Base-by-base conservation (phyloP, 768 basidiomycete species). In the Serpula lacrymans region DNA sequence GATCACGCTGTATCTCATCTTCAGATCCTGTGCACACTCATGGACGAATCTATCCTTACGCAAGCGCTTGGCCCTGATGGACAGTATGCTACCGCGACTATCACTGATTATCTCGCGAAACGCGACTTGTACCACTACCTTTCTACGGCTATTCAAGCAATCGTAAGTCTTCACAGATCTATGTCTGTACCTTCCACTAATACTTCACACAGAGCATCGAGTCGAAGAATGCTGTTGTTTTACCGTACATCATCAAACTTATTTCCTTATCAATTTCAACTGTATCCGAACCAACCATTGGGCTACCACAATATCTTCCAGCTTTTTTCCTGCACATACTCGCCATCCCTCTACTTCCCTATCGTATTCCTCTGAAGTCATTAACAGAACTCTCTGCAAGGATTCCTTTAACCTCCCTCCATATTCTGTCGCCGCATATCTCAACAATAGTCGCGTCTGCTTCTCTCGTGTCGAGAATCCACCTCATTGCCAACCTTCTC, bases 261-360 rank as follows among this genome's bases (percentile, higher is more conserved):
- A n/a, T 49, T 11, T 48, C 46, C 34, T 46, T 62, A 18, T 57
- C 60, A 1, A 40, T 62, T 18, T 26, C 25, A 6, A 43, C 39
- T 21, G 6, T 33, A 6, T 33, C 31, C 31, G 8, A n/a, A n/a
- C n/a, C n/a, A n/a, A n/a, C n/a, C n/a, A n/a, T n/a, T n/a, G n/a
- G n/a, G n/a, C n/a, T n/a, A n/a, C 20, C 58, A 5, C 49, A 46
- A 45, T 58, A 68, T 30, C 52, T 83, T 12, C 47, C 60, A 22
- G 53, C 59, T 13, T 51, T 86, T 21, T 49, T 87, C 39, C 54
- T 66, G 12, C 60, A 67, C 45, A 77, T 94, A 40, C 68, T 95
- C 42, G 74, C 82, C 1, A 68, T 94, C 31, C 85, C 88, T 0
- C 64, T 90, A 0, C 72, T 97, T 0, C 90, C 89, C 1, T 84